Evolutionary conservation across 2,329 filamentous ascomycete genomes (phyloP), one percentile per base, ranked within the genome.

Genomic region (Lecanoromycetidae sp.): DNA sequence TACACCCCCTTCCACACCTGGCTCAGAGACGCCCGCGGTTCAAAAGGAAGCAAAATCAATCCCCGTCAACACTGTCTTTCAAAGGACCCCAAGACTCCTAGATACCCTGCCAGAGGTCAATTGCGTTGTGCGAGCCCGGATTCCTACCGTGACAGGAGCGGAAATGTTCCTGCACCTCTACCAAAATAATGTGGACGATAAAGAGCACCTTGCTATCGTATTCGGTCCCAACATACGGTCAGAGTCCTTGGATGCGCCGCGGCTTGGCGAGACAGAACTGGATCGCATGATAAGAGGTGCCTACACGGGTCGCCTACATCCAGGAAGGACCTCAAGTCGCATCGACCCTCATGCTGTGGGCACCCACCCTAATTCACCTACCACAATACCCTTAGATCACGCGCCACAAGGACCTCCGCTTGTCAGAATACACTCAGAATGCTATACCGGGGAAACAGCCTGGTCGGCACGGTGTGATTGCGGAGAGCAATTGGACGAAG

Each of bases 101-200:
- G 72, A 82, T 55, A 76, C 72, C 12, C 71, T 96, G 1, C 91
- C 90, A 6, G 68, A 84, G 20, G 90, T 98, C n/a, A 80, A 86
- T 62, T 98, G 91, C 68, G 80, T 93, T 54, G 91, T 96, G 40
- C 83, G 91, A 55, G 91, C 91, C 15, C 82, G 91, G 46, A 98
- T 98, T 57, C 91, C 91, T 0, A 96, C 90, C 1, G 90, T 87
- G 2, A 79, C 76, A 0, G 90, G 90, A 3, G 84, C 87, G 9
- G 88, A 98, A 65, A 96, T 98, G 87, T 98, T 93, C 65, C 67
- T 98, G 43, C 90, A 98, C 61, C 71, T 96, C 0, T 98, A 98
- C 67, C 81, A 81, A 53, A 98, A 98, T 66, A 84, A 84, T 57
- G 79, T 86, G 5, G 91, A 98, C 64, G 85, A 82, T 55, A 98